Evolutionary conservation across 2,329 filamentous ascomycete genomes (phyloP).

Genomic region (Epichloe amarillans): DNA sequence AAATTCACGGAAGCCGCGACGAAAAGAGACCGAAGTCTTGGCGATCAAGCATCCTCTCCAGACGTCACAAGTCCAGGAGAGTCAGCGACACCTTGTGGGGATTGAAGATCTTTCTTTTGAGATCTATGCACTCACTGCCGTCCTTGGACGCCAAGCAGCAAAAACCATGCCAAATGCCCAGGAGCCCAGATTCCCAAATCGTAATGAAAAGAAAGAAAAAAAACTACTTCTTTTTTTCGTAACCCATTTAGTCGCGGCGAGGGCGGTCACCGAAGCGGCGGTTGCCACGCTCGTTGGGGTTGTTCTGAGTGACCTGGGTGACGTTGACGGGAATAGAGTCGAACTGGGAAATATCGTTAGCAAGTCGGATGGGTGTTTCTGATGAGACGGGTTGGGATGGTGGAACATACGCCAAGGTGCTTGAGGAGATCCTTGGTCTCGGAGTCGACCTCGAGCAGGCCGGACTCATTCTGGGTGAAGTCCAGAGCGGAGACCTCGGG

Average conservation of each 20-base stretch:
- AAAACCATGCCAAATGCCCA: constrained; percentile 29
- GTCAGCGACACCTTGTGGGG: constrained; percentile 81
- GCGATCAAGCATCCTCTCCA: constrained; percentile 85
- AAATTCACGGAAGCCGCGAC: not conserved
- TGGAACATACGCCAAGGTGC: constrained; percentile 81
- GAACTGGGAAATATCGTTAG: constrained; percentile 50
- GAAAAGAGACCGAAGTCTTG: constrained; percentile 28
- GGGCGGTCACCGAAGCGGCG: constrained; percentile 61
- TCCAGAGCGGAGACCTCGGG: constrained; percentile 97
- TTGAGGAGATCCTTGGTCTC: constrained; percentile 99
- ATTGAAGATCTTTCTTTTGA: constrained; percentile 43
- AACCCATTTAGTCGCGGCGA: constrained; percentile 18
- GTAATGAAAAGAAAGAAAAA: constrained; percentile 3
- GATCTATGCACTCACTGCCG: constrained; percentile 46
- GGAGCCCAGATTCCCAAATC: constrained; percentile 24
- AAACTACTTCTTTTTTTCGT: not conserved
- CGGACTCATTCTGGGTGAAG: constrained; percentile 89
- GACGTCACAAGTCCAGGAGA: constrained; percentile 35
- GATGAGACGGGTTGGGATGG: not conserved
- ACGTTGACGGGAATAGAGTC: constrained; percentile 97
- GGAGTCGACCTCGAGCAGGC: constrained; percentile 85
- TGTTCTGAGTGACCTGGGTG: constrained; percentile 76
- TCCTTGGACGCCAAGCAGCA: constrained; percentile 43
- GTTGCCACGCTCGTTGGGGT: constrained; percentile 64
- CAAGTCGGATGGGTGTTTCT: not conserved